Evolutionary conservation across 805 yeast species (phyloP), one percentile per base, ranked within the genome.

Genomic region (Nakazawaea laoshanensis): DNA sequence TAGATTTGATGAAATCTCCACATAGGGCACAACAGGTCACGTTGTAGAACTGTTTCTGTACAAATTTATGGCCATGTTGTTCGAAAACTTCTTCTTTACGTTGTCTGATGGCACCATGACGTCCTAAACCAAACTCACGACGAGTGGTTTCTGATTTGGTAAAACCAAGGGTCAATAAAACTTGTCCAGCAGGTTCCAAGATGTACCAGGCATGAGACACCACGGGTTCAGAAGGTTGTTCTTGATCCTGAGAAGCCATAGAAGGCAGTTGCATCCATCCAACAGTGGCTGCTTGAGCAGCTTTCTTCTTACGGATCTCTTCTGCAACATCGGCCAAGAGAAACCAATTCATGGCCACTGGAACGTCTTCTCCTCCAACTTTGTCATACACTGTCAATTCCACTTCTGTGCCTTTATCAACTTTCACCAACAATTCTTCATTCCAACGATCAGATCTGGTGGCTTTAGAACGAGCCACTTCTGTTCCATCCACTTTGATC

Each of bases 71-170:
- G 12, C 99, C 99, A 52, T 86, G 94, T 47, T 86, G 92, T 57
- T 89, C 96, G 52, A 77, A 84, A 2, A 92, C 85, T 44, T 84
- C 94, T 49, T 78, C 85, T 45, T 88, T 86, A 61, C 88, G 77
- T 55, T 86, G 92, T 49, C 95, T 81, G 43, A 92, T 89, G 41
- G 99, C 99, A 62, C 96, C 97, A 52, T 89, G 96, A 67, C 99
- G 94, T 21, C 86, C 89, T 34, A 82, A 65, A 0, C 85, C 85
- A 33, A 55, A 56, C 17, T 65, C 72, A 30, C 61, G 64, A 42
- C 63, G 67, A 33, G 65, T 67, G 13, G 67, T 70, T n/a, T 36
- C 39, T 1, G 69, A 53, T 48, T 89, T 89, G 28, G 79, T 80
- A 50, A 92, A 92, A 2, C 89, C 81, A 17, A 89, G 57, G 4